phyloP scores from a whole-genome alignment of 768 basidiomycete genomes.

The Saitozyma sp. region DNA sequence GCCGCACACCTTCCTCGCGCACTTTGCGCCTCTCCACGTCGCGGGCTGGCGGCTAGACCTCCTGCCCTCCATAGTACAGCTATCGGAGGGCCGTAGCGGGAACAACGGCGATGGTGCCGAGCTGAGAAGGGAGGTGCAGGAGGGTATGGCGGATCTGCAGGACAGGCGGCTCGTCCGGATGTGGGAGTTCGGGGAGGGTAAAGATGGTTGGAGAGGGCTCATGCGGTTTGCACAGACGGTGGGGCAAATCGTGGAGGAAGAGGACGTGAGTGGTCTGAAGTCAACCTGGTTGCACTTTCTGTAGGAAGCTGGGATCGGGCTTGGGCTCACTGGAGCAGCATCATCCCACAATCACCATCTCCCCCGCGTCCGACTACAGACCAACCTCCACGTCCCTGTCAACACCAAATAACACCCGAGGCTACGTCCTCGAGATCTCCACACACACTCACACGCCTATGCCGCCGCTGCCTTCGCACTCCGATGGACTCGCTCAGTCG shows the following conservation, averaged over 20 bases:
- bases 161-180: constrained; percentile 27
- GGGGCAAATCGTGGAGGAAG: constrained; percentile 17
- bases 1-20: constrained; percentile 26
- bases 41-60: constrained; percentile 36
- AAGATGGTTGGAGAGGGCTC: constrained; percentile 28
- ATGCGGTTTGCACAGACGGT: constrained; percentile 8
- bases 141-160: constrained; percentile 25
- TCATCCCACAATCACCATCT: constrained; percentile 36
- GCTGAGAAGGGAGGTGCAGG: background rate
- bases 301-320: background rate
- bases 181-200: constrained; percentile 22
- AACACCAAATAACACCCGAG: background rate
- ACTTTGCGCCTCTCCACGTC: constrained; percentile 40
- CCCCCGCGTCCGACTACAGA: constrained; percentile 29
- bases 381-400: constrained; percentile 1
- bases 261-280: constrained; percentile 32
- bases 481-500: background rate
- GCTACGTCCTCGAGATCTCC: constrained; percentile 33
- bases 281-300: no score
- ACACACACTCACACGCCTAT: constrained; percentile 44
- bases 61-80: constrained; percentile 5
- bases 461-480: constrained; percentile 11
- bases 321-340: constrained; percentile 21
- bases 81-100: no score
- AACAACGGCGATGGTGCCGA: background rate